A percentile compares a stretch with the other conserved stretches of the same genome.
phyloP scores from a whole-genome alignment of 139 green algal genomes.

The Chlorella sp. region DNA sequence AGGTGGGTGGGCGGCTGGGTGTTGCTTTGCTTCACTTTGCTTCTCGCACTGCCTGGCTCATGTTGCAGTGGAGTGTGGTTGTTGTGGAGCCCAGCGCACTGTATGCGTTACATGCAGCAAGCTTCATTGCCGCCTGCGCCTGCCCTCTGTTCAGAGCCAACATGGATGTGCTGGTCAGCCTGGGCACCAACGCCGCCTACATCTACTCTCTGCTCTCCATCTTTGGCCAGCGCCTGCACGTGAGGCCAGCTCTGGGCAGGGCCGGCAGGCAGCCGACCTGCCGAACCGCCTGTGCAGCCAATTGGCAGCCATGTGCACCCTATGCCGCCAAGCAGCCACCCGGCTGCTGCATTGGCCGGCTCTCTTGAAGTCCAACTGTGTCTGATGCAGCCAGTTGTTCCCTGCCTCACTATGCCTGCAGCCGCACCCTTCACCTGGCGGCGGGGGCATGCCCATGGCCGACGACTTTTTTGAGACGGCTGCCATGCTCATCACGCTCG shows the following conservation, averaged over 20 bases:
- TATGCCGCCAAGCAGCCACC: too few species aligned
- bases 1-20: background rate
- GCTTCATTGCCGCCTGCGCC: too few species aligned
- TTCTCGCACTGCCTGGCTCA: too few species aligned
- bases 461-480: constrained; percentile 98
- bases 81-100: too few species aligned
- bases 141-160: constrained; percentile 81
- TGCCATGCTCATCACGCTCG: constrained; percentile 98
- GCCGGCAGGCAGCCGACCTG: background rate
- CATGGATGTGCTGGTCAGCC: constrained; percentile 98
- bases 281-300: too few species aligned
- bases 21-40: too few species aligned
- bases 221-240: constrained; percentile 68
- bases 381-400: background rate
- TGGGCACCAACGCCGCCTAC: constrained; percentile 96
- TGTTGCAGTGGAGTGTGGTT: too few species aligned
- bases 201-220: constrained; percentile 90
- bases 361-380: too few species aligned
- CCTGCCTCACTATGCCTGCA: background rate
- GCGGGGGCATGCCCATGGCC: constrained; percentile 33
- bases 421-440: background rate
- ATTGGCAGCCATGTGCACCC: too few species aligned
- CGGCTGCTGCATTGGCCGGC: too few species aligned
- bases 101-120: too few species aligned
- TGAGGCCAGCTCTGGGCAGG: constrained; percentile 1